Percentiles rank a stretch among this genome's conserved stretches.
Evolutionary conservation across 108 stramenopile species (phyloP).

Genomic region (Cylindrotheca fusiformis): DNA sequence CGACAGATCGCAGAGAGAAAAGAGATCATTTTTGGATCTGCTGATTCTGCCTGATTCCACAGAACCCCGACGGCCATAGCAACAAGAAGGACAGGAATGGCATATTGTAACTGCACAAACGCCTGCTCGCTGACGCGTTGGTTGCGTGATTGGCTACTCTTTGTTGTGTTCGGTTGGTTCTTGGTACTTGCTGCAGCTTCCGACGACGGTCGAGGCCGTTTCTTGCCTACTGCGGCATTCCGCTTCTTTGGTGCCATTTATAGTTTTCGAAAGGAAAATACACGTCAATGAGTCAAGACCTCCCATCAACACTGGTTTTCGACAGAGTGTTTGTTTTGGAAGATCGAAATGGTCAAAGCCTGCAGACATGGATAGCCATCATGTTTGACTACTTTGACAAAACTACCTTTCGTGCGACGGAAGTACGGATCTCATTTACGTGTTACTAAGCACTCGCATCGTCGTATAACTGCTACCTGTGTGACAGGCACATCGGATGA

Average conservation of each 20-base stretch:
- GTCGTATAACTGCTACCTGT: too few relatives aligned
- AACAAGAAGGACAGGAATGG: constrained; percentile 8
- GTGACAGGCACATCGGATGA: too few relatives aligned
- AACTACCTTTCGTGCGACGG: too few relatives aligned
- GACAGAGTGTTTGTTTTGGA: too few relatives aligned
- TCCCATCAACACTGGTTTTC: too few relatives aligned
- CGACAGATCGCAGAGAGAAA: constrained; percentile 11
- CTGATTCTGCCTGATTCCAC: background rate
- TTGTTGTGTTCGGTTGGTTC: background rate
- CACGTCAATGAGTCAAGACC: too few relatives aligned
- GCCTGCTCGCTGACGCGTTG: background rate
- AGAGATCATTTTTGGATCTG: constrained; percentile 9
- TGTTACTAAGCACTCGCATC: too few relatives aligned
- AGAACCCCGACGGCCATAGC: constrained; percentile 21
- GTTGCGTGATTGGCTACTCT: background rate
- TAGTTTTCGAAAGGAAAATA: too few relatives aligned
- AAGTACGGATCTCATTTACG: too few relatives aligned
- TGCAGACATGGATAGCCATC: too few relatives aligned
- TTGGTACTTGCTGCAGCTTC: background rate
- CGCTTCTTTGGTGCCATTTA: constrained; percentile 30
- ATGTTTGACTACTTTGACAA: too few relatives aligned
- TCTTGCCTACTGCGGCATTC: background rate
- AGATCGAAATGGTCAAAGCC: too few relatives aligned
- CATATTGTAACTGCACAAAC: constrained; percentile 12
- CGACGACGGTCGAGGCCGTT: constrained; percentile 3